Percentiles rank a stretch among this genome's conserved stretches.
Conservation (phyloP, 1,139 yeast genomes). For the Hemisphaericaspora xylanilytica region DNA sequence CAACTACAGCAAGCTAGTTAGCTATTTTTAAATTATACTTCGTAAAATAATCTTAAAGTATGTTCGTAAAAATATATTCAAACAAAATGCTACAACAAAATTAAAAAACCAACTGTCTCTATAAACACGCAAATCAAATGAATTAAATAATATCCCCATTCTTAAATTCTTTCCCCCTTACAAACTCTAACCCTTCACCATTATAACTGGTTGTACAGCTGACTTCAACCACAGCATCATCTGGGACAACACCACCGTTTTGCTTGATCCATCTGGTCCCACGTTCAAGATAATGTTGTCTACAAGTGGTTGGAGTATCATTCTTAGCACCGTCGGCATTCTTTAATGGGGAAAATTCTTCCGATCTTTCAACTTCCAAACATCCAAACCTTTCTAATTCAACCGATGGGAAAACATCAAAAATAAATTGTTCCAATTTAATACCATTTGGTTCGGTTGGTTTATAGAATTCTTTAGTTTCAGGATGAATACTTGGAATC, state of each 20-base stretch:
- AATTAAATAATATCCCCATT: slow-evolving; percentile 38
- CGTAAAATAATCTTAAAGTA: too few relatives aligned
- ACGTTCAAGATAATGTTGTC: slow-evolving; percentile 60
- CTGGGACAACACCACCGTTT: slow-evolving; percentile 64
- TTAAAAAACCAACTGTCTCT: neutral
- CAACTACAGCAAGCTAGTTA: neutral
- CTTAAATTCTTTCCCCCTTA: slow-evolving; percentile 49
- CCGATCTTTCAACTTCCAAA: slow-evolving; percentile 79
- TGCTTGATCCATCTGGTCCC: slow-evolving; percentile 73
- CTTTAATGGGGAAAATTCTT: slow-evolving; percentile 92
- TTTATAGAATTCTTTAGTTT: slow-evolving; percentile 47
- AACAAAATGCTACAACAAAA: neutral
- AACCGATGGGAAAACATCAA: slow-evolving; percentile 89
- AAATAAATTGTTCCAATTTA: slow-evolving; percentile 94
- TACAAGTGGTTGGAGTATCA: slow-evolving; percentile 86
- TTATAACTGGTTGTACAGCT: slow-evolving; percentile 69
- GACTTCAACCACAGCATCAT: slow-evolving; percentile 67
- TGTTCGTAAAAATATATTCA: too few relatives aligned
- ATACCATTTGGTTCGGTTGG: slow-evolving; percentile 85
- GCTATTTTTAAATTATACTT: too few relatives aligned
- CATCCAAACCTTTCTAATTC: slow-evolving; percentile 79
- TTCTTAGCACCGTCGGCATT: slow-evolving; percentile 80
- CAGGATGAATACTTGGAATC: slow-evolving; percentile 59
- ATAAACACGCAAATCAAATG: neutral
- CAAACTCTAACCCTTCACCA: slow-evolving; percentile 77